Conservation (phyloP, 148 eudicot species). For the Talinum fruticosum region DNA sequence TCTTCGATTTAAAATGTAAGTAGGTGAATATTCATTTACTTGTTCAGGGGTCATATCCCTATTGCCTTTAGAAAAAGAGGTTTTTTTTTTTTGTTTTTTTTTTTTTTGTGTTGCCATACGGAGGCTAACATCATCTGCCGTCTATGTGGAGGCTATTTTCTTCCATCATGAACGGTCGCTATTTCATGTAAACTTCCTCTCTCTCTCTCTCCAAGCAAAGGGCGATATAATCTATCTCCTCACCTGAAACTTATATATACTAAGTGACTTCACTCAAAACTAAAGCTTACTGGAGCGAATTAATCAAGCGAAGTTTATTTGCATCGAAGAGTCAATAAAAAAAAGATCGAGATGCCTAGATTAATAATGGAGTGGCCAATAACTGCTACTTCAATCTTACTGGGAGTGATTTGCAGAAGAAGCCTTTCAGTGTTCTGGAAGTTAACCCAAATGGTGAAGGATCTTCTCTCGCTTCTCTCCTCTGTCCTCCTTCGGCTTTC, state of each 20-base stretch:
- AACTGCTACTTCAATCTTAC: conserved; percentile 11
- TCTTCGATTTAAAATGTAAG: too few species aligned
- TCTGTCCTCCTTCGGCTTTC: conserved; percentile 21
- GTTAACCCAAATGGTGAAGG: conserved; percentile 12
- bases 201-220: background rate
- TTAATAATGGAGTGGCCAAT: background rate
- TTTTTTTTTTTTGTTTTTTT: too few species aligned
- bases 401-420: conserved; percentile 29
- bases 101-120: too few species aligned
- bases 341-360: background rate
- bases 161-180: background rate
- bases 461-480: conserved; percentile 16
- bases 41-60: too few species aligned
- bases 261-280: too few species aligned
- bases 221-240: background rate
- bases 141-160: background rate
- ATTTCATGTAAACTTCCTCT: background rate
- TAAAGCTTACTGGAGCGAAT: too few species aligned
- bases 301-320: too few species aligned
- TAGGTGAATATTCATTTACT: too few species aligned
- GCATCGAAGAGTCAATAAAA: too few species aligned
- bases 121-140: background rate
- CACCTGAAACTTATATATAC: too few species aligned
- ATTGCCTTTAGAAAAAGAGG: too few species aligned
- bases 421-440: conserved; percentile 22